Base-by-base conservation (phyloP, 495 filamentous ascomycete genomes). In the Elaphomyces granulatus region DNA sequence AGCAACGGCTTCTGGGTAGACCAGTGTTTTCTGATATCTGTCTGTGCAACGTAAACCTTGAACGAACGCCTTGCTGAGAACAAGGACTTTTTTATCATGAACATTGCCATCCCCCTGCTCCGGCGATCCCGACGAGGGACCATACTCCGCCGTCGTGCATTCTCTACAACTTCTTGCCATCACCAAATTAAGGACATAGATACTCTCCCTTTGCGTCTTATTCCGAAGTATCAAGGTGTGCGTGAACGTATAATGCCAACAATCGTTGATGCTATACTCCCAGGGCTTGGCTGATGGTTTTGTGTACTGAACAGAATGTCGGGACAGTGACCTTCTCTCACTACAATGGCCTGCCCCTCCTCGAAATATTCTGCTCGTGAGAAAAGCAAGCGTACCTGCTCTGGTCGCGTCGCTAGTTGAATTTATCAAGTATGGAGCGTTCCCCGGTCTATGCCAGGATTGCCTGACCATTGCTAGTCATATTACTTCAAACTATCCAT, bases 341-440 rank as follows among this genome's bases (percentile, higher is more conserved):
- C 71, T 98, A 9, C 75, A 79, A 61, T 98, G 90, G 90, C 83
- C 84, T 2, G 71, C 75, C 23, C 85, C 87, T 17, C 92, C 86
- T 1, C 77, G 83, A 38, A 96, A 96, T 54, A 68, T 98, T 42
- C 72, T 98, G 36, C 64, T 96, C 32, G 79, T 94, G 42, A 86
- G 87, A 53, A 98, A 98, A 50, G 70, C 83, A 33, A 70, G 78
- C 45, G 78, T 76, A 10, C 74, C 79, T 0, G 58, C 66, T 6
- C 84, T 93, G 20, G 83, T 75, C 0, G 59, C 70, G 6, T 80
- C 81, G 1, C 61, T 94, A 20, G 52, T 92, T 36, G 77, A 82
- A 53, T 92, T 90, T 55, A 77, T 80, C 32, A 80, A 77, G 67
- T 78, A 66, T 20, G 55, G 38, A 34, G 15, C 9, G 15, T 32